Evolutionary conservation across 139 green algal genomes (phyloP).

Genomic region (Mesotaenium endlicherianum): DNA sequence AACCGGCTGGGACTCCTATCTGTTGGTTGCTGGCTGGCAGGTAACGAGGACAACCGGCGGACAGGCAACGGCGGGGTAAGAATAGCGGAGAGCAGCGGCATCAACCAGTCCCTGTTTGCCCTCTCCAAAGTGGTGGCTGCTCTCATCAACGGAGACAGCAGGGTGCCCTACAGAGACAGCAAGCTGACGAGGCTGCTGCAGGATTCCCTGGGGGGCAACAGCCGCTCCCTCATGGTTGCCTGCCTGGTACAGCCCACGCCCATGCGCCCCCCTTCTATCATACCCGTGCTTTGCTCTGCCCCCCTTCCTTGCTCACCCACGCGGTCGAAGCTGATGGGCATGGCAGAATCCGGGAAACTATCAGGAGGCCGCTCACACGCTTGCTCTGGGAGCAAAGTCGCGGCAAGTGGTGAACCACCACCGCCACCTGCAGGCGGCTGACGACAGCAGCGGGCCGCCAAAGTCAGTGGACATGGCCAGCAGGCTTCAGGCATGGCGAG

Average conservation of each 20-base stretch:
- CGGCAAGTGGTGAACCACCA: background rate
- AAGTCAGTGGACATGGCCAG: background rate
- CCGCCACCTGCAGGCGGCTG: background rate
- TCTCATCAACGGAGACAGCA: slow-evolving; percentile 68
- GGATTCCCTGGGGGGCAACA: slow-evolving; percentile 81
- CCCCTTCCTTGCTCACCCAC: too few relatives aligned
- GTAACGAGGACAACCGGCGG: slow-evolving; percentile 29
- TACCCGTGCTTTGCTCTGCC: background rate
- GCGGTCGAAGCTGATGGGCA: too few relatives aligned
- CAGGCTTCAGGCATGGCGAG: background rate
- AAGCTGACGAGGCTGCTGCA: slow-evolving; percentile 87
- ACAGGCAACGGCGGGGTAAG: slow-evolving; percentile 29
- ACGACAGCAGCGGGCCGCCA: background rate
- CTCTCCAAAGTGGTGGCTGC: slow-evolving; percentile 70
- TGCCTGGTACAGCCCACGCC: slow-evolving; percentile 18
- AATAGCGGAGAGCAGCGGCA: slow-evolving; percentile 67
- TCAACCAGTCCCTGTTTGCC: slow-evolving; percentile 83
- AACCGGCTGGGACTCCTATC: background rate
- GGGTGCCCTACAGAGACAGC: slow-evolving; percentile 53
- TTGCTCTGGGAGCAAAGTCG: background rate
- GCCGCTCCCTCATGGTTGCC: slow-evolving; percentile 81
- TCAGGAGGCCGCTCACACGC: slow-evolving; percentile 1
- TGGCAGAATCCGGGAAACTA: slow-evolving; percentile 2
- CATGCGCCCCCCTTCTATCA: background rate
- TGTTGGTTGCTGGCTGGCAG: slow-evolving; percentile 7